Percentiles rank a stretch among this genome's conserved stretches.
These are phyloP conservation scores for Thuja plicata DNA, from an alignment of 83 land plant genomes.

Conservation along the genomic window DNA sequence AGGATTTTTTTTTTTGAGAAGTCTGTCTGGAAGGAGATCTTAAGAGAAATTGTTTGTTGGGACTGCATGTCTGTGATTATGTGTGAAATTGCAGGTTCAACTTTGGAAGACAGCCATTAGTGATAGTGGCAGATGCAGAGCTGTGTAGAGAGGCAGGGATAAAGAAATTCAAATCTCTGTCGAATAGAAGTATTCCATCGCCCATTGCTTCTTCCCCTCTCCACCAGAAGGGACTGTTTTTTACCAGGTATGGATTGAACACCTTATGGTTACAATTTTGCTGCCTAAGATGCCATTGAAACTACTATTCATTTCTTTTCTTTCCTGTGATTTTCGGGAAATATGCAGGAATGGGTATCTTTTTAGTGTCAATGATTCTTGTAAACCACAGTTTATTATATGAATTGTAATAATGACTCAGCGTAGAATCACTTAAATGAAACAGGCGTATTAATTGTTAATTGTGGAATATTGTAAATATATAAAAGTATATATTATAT, in stretches of 20 bases:
- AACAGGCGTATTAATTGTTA: no score
- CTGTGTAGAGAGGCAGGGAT: constrained; percentile 70
- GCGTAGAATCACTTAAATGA: no score
- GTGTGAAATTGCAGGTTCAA: constrained; percentile 46
- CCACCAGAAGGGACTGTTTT: constrained; percentile 70
- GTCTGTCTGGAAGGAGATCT: no score
- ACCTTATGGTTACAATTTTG: neutral
- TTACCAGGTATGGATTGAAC: constrained; percentile 43
- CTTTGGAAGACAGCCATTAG: constrained; percentile 79
- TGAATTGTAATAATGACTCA: no score
- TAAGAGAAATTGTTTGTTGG: neutral
- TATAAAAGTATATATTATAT: no score
- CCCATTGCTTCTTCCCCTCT: constrained; percentile 64
- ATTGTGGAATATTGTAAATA: no score
- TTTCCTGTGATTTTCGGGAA: neutral
- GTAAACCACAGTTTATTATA: no score
- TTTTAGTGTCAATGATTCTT: neutral
- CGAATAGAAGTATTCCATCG: constrained; percentile 69
- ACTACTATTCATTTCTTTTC: no score
- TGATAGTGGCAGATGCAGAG: constrained; percentile 74
- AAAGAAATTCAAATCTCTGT: constrained; percentile 61
- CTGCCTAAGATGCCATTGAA: neutral
- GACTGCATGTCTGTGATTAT: neutral
- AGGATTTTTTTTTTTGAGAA: no score
- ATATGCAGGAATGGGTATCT: neutral